phyloP scores from a whole-genome alignment of 805 yeast species.

The Kuraishia piskuri region DNA sequence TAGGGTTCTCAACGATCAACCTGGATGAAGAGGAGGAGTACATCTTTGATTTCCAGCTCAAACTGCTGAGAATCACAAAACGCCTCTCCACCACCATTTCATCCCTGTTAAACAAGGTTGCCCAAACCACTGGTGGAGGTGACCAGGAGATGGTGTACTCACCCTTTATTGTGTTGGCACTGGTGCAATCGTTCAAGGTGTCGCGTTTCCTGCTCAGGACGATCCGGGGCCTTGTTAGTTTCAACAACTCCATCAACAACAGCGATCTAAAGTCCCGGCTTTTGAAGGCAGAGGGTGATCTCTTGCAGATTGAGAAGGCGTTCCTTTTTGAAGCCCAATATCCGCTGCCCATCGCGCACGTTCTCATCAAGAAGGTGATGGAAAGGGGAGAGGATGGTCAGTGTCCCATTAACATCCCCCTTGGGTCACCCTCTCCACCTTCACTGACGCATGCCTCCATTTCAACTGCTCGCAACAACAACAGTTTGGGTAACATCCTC shows the following conservation, averaged over 20 bases:
- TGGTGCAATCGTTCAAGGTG: background rate
- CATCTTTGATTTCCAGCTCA: constrained; percentile 2
- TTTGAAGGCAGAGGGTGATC: constrained; percentile 2
- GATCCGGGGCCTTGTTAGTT: background rate
- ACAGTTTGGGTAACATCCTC: background rate
- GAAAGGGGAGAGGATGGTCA: background rate
- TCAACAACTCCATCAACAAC: background rate
- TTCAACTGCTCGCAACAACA: background rate
- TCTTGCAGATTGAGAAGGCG: background rate
- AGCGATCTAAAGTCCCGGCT: constrained; percentile 1
- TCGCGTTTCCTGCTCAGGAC: background rate
- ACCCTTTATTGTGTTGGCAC: background rate
- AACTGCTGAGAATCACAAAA: background rate
- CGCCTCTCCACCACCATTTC: constrained; percentile 1
- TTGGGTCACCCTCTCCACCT: background rate
- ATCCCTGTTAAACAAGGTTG: background rate
- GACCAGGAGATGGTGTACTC: background rate
- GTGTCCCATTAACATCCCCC: background rate
- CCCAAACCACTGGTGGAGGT: background rate
- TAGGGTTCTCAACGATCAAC: background rate
- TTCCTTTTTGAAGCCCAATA: background rate
- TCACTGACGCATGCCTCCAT: background rate
- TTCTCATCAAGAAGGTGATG: background rate
- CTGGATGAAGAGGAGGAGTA: constrained; percentile 2
- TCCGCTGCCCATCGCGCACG: background rate